Base-by-base conservation (phyloP, 2,329 filamentous ascomycete species). In the Leptosphaerulina australis region DNA sequence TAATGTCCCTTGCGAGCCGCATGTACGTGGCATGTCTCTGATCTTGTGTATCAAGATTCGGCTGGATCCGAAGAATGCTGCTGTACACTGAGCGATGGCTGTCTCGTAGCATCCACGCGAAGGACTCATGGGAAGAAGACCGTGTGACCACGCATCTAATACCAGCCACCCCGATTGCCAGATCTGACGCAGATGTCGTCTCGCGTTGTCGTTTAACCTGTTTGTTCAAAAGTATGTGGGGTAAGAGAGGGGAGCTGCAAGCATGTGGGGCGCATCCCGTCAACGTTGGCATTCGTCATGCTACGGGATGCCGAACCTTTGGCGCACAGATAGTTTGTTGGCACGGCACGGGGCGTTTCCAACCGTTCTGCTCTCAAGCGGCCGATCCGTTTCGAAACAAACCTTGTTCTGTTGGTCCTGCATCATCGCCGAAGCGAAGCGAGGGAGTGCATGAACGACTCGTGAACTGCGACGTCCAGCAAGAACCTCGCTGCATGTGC, bases 371-470 rank as follows among this genome's bases (percentile, higher is more conserved):
- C 28, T 20, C 22, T 33, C 26, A 29, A 20, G 24, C 34, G 21
- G 46, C 40, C 47, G 47, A 50, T 50, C 47, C n/a, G 34, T 50
- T 50, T 50, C 39, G 47, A 44, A 44, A 50, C 29, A 35, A 50
- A 50, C 40, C 34, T 40, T 44, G 47, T 50, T 44, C 35, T 30
- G 47, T 40, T 50, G 29, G 35, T 38, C 22, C 46, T 50, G 47
- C 40, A 43, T 14, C 37, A 6, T 26, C 18, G 44, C 24, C 25
- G 39, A 38, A 50, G 46, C 46, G 40, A 39, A 35, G 25, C 25
- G 47, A 22, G 40, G 34, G 40, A 44, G 47, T 50, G 40, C 34
- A 35, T 50, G 47, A 50, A 50, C 47, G 40, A 44, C 47, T 39
- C 35, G 34, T 30, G 40, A 44, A 50, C 47, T 24, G 29, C 29